phyloP scores from a whole-genome alignment of 176 grass and related monocot species.

The Zea luxurians region DNA sequence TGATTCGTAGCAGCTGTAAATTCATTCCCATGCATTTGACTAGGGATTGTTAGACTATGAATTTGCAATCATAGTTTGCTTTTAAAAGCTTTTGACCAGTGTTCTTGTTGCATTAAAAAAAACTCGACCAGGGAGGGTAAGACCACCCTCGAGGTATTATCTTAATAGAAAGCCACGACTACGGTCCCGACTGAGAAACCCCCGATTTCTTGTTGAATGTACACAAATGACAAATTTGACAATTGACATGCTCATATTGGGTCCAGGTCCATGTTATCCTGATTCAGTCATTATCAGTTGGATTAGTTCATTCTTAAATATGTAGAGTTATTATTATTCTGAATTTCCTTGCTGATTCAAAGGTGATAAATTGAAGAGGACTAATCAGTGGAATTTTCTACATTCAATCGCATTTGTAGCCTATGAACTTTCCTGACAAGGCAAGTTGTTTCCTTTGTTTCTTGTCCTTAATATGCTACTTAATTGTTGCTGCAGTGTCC shows the following conservation, averaged over 20 bases:
- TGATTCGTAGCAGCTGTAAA: neutral
- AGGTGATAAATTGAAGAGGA: neutral
- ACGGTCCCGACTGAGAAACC: too few relatives aligned
- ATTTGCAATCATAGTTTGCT: neutral
- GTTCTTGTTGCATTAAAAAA: neutral
- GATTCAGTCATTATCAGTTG: neutral
- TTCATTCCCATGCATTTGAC: neutral
- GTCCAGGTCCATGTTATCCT: neutral
- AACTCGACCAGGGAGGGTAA: too few relatives aligned
- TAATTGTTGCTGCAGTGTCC: constrained; percentile 54
- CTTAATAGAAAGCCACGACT: too few relatives aligned
- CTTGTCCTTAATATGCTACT: constrained; percentile 30
- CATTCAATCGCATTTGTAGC: neutral
- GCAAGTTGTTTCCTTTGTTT: constrained; percentile 18
- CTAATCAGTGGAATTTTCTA: neutral
- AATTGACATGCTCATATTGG: neutral
- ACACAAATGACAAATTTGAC: neutral
- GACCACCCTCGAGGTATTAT: too few relatives aligned
- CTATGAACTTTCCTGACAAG: neutral
- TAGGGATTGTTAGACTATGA: neutral
- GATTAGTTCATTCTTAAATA: neutral
- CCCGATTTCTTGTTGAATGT: neutral
- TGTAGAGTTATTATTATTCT: neutral
- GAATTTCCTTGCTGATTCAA: constrained; percentile 8
- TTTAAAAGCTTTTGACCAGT: neutral